These are phyloP conservation scores for Sphaerostilbella broomeana DNA, from an alignment of 2,329 filamentous ascomycete species.

Conservation along the genomic window DNA sequence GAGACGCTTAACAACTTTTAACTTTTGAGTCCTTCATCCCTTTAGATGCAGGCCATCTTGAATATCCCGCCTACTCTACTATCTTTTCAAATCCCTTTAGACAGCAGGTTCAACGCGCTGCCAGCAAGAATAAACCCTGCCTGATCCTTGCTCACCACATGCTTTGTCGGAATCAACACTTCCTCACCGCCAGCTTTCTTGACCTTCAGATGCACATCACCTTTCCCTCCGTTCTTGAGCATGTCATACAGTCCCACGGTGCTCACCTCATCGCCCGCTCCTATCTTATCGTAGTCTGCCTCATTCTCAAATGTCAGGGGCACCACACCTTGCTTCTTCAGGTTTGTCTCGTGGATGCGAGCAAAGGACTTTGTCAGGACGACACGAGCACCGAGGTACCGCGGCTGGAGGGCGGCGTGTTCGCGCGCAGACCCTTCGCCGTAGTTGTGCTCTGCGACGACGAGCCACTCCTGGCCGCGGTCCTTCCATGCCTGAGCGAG, in stretches of 20 bases:
- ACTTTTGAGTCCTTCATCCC: too few species aligned
- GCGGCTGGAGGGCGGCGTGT: constrained; percentile 82
- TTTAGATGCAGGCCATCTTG: too few species aligned
- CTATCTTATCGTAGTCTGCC: constrained; percentile 77
- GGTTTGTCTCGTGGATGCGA: constrained; percentile 88
- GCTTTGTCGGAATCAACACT: constrained; percentile 68
- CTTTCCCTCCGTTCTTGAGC: constrained; percentile 69
- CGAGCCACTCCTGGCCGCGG: constrained; percentile 72
- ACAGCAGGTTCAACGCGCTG: constrained; percentile 85
- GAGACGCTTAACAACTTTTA: too few species aligned
- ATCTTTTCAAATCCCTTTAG: too few species aligned
- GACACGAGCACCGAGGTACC: constrained; percentile 80
- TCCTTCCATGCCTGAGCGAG: constrained; percentile 79
- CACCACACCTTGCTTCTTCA: constrained; percentile 96
- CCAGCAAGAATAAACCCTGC: constrained; percentile 87
- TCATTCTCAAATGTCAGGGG: constrained; percentile 87
- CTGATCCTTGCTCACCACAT: constrained; percentile 85
- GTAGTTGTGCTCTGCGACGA: constrained; percentile 97
- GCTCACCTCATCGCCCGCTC: constrained; percentile 73
- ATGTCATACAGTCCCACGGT: constrained; percentile 82
- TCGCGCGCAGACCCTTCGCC: constrained; percentile 85
- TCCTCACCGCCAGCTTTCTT: constrained; percentile 58
- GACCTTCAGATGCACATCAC: constrained; percentile 64
- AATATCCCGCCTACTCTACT: too few species aligned
- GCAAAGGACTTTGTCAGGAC: constrained; percentile 85